Conservation (phyloP, 306 rosid genomes). For the Potentilla sterilis region DNA sequence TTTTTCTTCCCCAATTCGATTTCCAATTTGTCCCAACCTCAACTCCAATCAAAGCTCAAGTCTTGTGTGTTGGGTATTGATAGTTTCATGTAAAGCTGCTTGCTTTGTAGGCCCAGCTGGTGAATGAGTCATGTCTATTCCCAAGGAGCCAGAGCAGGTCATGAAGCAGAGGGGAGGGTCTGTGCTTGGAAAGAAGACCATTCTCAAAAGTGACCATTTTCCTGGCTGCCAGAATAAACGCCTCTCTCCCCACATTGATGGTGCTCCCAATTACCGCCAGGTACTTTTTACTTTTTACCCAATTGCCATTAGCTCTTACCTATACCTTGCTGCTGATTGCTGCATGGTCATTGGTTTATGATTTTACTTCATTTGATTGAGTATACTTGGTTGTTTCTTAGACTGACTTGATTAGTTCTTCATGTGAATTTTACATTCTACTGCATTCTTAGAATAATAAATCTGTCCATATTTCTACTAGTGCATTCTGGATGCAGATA, state of each 20-base stretch:
- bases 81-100: background rate
- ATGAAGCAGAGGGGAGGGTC: slow-evolving; percentile 82
- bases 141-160: slow-evolving; percentile 70
- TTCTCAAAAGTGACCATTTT: slow-evolving; percentile 92
- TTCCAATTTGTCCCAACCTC: background rate
- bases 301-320: background rate
- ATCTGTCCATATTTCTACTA: background rate
- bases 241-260: slow-evolving; percentile 75
- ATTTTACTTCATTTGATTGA: background rate
- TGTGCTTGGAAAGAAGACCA: slow-evolving; percentile 85
- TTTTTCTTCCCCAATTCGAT: background rate
- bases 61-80: background rate
- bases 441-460: background rate
- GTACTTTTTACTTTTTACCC: slow-evolving; percentile 15
- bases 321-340: background rate
- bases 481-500: background rate
- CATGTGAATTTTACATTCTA: background rate
- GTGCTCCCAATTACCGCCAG: slow-evolving; percentile 98
- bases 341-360: background rate
- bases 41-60: background rate
- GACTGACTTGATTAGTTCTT: background rate
- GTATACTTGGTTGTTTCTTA: background rate
- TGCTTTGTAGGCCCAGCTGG: background rate
- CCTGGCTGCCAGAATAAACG: slow-evolving; percentile 98
- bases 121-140: slow-evolving; percentile 35